Base-by-base conservation (phyloP, 202 grass and related monocot species). In the Tripidium arundinaceum region DNA sequence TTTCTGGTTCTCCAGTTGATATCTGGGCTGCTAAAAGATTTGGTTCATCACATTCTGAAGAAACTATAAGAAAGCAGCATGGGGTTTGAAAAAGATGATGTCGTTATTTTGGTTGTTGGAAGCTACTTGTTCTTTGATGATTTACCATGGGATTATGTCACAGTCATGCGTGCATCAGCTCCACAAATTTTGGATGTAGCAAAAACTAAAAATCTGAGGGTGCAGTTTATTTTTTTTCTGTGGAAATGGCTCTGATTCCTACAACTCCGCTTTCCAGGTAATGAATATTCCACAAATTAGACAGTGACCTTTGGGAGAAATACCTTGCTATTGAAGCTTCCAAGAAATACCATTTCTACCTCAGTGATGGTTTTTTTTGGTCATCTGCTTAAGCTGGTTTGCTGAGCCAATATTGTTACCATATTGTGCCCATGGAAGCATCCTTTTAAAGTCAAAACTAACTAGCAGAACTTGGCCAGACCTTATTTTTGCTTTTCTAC, bases 91-190 rank as follows among this genome's bases (percentile, higher is more conserved):
- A 86, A 95, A 66, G 75, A 85, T 52, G 95, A 95, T 45, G 39
- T 93, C 39, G 60, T 91, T 83, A 71, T 98, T 85, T 86, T 98
- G 72, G 90, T 98, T 57, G 40, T 93, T 76, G 90, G 92, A 34
- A 94, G 86, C 77, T 93, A 89, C 79, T 84, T 95, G 45, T 85
- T 93, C 46, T 88, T 89, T 79, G 90, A 95, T 79, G 96, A 98
- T 77, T 80, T 93, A 45, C 88, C 92, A 76, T 95, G 88, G 90
- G 92, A 93, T 76, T 98, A 84, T 81, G 88, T 72, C 19, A 72
- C 84, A 52, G 66, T 85, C 34, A 84, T 98, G 84, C 86, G 43
- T 82, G 65, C 92, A 73, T 93, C 91, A 70, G 90, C 85, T 64
- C 74, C 79, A 65, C 83, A 86, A n/a, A 85, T 93, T 78, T 74